Evolutionary conservation across 2,329 filamentous ascomycete species (phyloP), one percentile per base, ranked within the genome.

Genomic region (Ceratocystis lukuohia): DNA sequence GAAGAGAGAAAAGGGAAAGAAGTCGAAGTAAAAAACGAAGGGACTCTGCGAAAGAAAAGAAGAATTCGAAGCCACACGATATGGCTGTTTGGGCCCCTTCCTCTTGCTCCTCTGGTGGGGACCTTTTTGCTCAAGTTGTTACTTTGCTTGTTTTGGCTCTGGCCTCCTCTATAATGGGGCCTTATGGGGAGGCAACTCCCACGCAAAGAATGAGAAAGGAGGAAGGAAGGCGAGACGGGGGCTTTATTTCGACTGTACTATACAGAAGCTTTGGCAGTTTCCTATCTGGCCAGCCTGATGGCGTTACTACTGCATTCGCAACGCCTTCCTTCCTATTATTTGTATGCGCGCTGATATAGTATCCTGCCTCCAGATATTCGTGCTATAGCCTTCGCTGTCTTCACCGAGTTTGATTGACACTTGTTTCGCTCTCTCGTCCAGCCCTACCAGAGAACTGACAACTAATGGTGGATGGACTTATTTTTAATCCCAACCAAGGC

Each of bases 81-180:
- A n/a, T 59, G 25, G 46, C 53, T 59, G 53, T 59, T 59, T 59
- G 53, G 53, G 53, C 53, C 53, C 53, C 53, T 59, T 59, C 53
- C 53, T 59, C 17, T 59, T 59, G 53, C n/a, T 59, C 53, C 53
- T 59, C 28, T 37, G 25, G 12, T 17, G 50, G n/a, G 53, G 53
- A 15, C 25, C 53, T 59, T 59, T 33, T 37, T 59, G 20, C 33
- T 17, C 53, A 8, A n/a, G 53, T 59, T 59, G 25, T 59, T 59
- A 59, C 53, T 59, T 30, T 59, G 53, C 53, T 59, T 59, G 53
- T 59, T 59, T 59, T 33, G 53, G 53, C 53, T 59, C 53, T 59
- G 53, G 53, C 53, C 53, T 59, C 53, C 28, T 59, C 53, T 59
- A 25, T 59, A 30, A 30, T 25, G 53, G 53, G 25, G 3, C 22